Evolutionary conservation across 768 basidiomycete species (phyloP).

Genomic region (Boletales sp.): DNA sequence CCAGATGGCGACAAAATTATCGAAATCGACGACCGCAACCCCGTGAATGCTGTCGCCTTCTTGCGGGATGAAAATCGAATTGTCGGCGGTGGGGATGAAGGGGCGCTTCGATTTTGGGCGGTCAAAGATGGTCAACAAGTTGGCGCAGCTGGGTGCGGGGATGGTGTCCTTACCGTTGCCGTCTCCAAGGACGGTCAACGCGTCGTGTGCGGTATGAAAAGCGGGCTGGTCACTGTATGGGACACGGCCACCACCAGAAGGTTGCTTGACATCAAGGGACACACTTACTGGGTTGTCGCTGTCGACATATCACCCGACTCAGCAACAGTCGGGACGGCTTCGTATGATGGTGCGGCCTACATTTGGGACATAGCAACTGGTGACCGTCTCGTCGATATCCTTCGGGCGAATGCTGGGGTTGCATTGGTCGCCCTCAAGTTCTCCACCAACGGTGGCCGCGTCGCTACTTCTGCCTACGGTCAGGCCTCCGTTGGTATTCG

Average conservation of each 20-base stretch:
- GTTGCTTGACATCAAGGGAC: constrained; percentile 7
- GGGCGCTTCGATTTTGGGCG: constrained; percentile 7
- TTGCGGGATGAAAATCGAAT: constrained; percentile 1
- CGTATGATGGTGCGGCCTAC: constrained; percentile 7
- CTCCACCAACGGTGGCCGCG: constrained; percentile 2
- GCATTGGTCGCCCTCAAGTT: constrained; percentile 12
- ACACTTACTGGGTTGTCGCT: constrained; percentile 11
- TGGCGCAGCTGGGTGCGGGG: not conserved
- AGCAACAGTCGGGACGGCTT: constrained; percentile 7
- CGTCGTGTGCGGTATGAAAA: constrained; percentile 13
- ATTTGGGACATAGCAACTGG: constrained; percentile 15
- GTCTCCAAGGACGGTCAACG: constrained; percentile 8
- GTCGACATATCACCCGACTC: constrained; percentile 15
- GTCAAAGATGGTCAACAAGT: not conserved
- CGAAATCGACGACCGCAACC: constrained; percentile 5
- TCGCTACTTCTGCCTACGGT: constrained; percentile 5
- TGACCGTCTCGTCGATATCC: constrained; percentile 5
- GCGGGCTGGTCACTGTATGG: constrained; percentile 10
- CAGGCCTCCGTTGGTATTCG: constrained; percentile 11
- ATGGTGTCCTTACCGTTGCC: constrained; percentile 5
- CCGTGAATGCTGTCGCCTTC: constrained; percentile 11
- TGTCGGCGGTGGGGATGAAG: constrained; percentile 10
- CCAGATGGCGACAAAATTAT: not conserved
- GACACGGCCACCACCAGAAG: constrained; percentile 2
- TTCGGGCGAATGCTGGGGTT: not conserved